These are phyloP conservation scores for Metschnikowia reukaufii DNA, from an alignment of 805 yeast species.

Conservation along the genomic window DNA sequence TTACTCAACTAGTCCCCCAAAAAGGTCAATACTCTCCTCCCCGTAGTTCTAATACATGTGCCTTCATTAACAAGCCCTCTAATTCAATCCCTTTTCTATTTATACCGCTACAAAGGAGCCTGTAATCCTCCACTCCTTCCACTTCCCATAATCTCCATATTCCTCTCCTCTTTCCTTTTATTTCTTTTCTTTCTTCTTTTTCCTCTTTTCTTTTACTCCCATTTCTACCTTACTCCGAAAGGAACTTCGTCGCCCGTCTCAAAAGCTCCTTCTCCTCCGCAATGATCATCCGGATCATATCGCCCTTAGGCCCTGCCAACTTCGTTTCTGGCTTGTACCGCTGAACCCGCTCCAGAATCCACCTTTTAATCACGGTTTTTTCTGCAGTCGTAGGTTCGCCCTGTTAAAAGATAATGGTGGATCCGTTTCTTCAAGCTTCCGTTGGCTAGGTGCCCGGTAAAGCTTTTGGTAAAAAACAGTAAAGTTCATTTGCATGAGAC, in stretches of 20 bases:
- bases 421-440: slow-evolving; percentile 23
- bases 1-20: no score
- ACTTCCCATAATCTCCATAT: no score
- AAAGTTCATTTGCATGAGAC: slow-evolving; percentile 28
- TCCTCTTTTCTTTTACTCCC: no score
- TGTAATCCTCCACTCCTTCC: no score
- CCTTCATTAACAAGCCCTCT: no score
- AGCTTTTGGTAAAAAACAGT: slow-evolving; percentile 27
- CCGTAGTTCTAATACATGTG: no score
- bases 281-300: slow-evolving; percentile 21
- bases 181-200: no score
- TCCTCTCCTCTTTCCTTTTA: no score
- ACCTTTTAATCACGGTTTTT: slow-evolving; percentile 19
- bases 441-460: slow-evolving; percentile 21
- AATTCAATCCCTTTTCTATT: no score
- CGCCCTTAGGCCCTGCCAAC: slow-evolving; percentile 13
- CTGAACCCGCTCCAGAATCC: slow-evolving; percentile 29
- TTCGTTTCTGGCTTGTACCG: slow-evolving; percentile 18
- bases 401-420: slow-evolving; percentile 20
- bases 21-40: no score
- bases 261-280: slow-evolving; percentile 31
- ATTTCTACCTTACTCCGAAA: background rate
- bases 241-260: slow-evolving; percentile 3
- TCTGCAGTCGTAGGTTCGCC: slow-evolving; percentile 12
- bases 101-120: no score